A percentile compares a stretch with the other conserved stretches of the same genome.
Conservation (phyloP, 208 protist genomes). For the Jaenimonas drosophilae region DNA sequence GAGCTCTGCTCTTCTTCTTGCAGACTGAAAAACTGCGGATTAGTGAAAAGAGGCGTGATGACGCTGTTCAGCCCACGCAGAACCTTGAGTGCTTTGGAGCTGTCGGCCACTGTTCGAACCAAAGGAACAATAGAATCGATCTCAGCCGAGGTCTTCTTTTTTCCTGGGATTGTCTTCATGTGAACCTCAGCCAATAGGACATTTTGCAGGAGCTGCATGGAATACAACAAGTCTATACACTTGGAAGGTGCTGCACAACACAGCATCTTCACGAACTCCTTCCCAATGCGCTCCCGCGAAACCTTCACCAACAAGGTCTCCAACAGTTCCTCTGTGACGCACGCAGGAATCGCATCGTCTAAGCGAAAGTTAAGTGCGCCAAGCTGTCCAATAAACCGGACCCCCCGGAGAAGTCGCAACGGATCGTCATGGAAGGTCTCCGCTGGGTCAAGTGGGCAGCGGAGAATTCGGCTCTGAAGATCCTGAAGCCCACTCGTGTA, state of each 20-base stretch:
- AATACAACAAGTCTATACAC: slow-evolving; percentile 49
- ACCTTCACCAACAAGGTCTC: slow-evolving; percentile 63
- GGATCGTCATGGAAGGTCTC: slow-evolving; percentile 92
- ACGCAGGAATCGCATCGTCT: slow-evolving; percentile 31
- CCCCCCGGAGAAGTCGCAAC: slow-evolving; percentile 87
- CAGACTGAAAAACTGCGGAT: no score
- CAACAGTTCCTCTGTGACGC: slow-evolving; percentile 42
- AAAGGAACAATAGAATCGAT: slow-evolving; percentile 32
- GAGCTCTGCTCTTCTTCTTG: slow-evolving; percentile 25
- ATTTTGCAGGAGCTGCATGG: slow-evolving; percentile 45
- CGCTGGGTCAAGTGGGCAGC: slow-evolving; percentile 81
- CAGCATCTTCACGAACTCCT: slow-evolving; percentile 82
- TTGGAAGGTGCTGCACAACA: slow-evolving; percentile 26
- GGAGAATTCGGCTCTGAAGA: slow-evolving; percentile 66
- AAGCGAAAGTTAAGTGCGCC: slow-evolving; percentile 77
- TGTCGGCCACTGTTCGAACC: slow-evolving; percentile 6
- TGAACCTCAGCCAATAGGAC: slow-evolving; percentile 57
- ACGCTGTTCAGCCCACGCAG: slow-evolving; percentile 21
- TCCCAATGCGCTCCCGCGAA: slow-evolving; percentile 77
- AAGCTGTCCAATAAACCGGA: slow-evolving; percentile 90
- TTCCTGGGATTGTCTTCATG: slow-evolving; percentile 21
- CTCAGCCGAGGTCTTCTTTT: slow-evolving; percentile 26
- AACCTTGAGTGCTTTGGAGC: no score
- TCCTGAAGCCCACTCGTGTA: slow-evolving; percentile 90
- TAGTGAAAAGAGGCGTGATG: slow-evolving; percentile 18